phyloP scores from a whole-genome alignment of 768 basidiomycete species.

The Lactifluus hygrophoroides region DNA sequence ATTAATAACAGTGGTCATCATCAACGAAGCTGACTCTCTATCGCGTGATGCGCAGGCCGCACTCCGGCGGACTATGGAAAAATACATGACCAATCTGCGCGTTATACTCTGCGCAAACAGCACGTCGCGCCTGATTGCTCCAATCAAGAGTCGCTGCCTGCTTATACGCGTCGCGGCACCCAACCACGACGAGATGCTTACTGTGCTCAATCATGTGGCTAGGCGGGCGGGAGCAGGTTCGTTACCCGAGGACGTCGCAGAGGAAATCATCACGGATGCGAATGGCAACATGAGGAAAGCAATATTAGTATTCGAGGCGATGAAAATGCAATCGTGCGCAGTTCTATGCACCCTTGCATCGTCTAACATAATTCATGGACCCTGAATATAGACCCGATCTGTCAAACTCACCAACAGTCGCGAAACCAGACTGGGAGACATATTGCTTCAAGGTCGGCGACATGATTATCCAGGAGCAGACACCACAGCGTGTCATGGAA shows the following conservation, averaged over 20 bases:
- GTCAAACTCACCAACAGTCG: constrained; percentile 67
- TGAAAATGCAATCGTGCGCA: constrained; percentile 92
- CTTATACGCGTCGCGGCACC: constrained; percentile 92
- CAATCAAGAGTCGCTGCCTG: constrained; percentile 92
- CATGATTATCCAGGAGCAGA: constrained; percentile 82
- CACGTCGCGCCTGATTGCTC: constrained; percentile 91
- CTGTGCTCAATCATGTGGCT: constrained; percentile 71
- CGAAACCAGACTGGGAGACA: constrained; percentile 99
- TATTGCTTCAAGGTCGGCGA: constrained; percentile 92
- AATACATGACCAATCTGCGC: constrained; percentile 96
- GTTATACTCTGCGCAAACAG: constrained; percentile 95
- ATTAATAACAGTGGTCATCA: constrained; percentile 70
- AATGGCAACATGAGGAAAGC: constrained; percentile 93
- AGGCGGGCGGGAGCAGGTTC: constrained; percentile 62
- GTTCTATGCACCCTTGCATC: neutral
- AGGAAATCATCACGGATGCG: constrained; percentile 73
- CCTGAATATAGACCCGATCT: constrained; percentile 59
- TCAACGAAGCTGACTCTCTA: constrained; percentile 94
- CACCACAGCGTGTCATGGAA: constrained; percentile 82
- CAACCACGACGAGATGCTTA: constrained; percentile 57
- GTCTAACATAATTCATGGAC: neutral
- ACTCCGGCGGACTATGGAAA: constrained; percentile 96
- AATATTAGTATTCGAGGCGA: constrained; percentile 85
- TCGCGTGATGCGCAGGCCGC: constrained; percentile 96
- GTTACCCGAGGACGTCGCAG: constrained; percentile 67